Evolutionary conservation across 352 stramenopile species (phyloP).

Genomic region (Aphanomyces stellatus): DNA sequence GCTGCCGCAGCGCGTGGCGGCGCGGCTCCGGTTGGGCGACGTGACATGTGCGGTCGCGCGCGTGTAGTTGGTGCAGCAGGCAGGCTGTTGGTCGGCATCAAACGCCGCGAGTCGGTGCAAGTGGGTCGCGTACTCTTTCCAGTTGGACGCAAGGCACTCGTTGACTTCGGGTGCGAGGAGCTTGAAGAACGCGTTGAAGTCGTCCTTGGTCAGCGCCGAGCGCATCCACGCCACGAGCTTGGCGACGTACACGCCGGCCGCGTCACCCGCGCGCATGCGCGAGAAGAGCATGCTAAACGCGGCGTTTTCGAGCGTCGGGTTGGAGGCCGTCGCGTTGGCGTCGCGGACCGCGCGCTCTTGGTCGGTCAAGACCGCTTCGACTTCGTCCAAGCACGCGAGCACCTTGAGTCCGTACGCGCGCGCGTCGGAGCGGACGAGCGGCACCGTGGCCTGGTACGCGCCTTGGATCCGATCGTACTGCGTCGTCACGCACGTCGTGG

Average conservation of each 20-base stretch:
- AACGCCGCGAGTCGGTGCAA: not conserved
- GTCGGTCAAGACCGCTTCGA: constrained; percentile 44
- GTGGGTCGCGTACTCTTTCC: not conserved
- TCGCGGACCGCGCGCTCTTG: constrained; percentile 43
- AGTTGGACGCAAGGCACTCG: not conserved
- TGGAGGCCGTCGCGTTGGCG: constrained; percentile 41
- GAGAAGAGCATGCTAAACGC: constrained; percentile 56
- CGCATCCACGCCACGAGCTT: constrained; percentile 67
- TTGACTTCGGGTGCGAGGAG: constrained; percentile 25
- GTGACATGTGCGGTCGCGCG: not conserved
- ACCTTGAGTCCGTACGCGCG: constrained; percentile 36
- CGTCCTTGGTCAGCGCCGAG: constrained; percentile 34
- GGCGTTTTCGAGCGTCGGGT: constrained; percentile 43
- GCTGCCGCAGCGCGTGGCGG: too few species aligned
- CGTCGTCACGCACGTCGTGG: constrained; percentile 49
- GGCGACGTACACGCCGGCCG: constrained; percentile 40
- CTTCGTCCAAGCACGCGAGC: constrained; percentile 35
- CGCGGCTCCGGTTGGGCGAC: not conserved
- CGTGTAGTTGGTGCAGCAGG: not conserved
- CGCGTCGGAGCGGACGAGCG: constrained; percentile 21
- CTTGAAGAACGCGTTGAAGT: constrained; percentile 41
- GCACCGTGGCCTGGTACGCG: constrained; percentile 26
- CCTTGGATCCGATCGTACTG: constrained; percentile 31
- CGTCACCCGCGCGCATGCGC: constrained; percentile 41
- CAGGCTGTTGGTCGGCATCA: not conserved